Percentiles rank a stretch among this genome's conserved stretches.
phyloP scores from a whole-genome alignment of 371 early-diverging fungal genomes.

The Lichtheimia ramosa region DNA sequence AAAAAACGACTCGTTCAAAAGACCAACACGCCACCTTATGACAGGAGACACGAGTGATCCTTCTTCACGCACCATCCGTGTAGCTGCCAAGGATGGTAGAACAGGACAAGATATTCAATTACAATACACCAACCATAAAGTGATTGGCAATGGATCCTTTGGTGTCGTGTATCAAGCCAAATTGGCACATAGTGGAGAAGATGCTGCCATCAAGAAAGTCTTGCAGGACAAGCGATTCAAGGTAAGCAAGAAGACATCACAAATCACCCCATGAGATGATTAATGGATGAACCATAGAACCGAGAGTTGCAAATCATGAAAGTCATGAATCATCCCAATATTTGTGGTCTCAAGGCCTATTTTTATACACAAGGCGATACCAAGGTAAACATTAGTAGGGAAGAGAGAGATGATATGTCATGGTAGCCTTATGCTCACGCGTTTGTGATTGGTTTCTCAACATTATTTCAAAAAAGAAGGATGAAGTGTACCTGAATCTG shows the following conservation, averaged over 20 bases:
- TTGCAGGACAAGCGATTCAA: conserved; percentile 95
- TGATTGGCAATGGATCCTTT: conserved; percentile 94
- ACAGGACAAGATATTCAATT: conserved; percentile 83
- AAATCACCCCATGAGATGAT: background rate
- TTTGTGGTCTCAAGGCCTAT: conserved; percentile 82
- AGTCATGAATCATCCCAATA: conserved; percentile 86
- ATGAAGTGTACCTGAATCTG: conserved; percentile 92
- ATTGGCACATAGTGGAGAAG: conserved; percentile 71
- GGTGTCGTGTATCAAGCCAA: conserved; percentile 95
- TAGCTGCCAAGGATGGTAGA: conserved; percentile 79
- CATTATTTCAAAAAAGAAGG: conserved; percentile 53
- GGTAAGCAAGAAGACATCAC: conserved; percentile 37
- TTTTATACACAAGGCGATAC: conserved; percentile 85
- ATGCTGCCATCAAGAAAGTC: conserved; percentile 93
- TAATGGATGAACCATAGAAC: conserved; percentile 67
- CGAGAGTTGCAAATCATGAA: conserved; percentile 96
- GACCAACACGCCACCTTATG: background rate
- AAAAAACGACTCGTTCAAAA: background rate
- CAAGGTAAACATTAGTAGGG: conserved; percentile 47
- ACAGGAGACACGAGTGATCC: conserved; percentile 12
- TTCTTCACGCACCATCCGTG: conserved; percentile 16
- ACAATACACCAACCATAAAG: conserved; percentile 84
- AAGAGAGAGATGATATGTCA: background rate
- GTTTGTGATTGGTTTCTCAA: conserved; percentile 13
- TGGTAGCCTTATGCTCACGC: background rate